phyloP scores from a whole-genome alignment of 257 asterid species.

The Solanum rostratum region DNA sequence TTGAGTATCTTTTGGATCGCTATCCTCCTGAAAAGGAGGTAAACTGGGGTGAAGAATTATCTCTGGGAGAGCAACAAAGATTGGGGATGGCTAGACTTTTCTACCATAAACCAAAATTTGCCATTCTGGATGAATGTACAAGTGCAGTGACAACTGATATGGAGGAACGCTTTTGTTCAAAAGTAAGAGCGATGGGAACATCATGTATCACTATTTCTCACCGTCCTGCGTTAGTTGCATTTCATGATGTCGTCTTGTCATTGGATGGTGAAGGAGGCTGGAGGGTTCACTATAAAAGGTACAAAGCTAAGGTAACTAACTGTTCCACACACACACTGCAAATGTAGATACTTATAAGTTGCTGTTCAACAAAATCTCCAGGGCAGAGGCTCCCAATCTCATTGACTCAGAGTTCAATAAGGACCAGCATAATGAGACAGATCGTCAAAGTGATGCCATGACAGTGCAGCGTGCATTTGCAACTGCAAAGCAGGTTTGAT shows the following conservation, averaged over 20 bases:
- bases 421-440: conserved; percentile 43
- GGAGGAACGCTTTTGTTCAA: conserved; percentile 96
- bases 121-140: conserved; percentile 95
- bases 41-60: conserved; percentile 97
- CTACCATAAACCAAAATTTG: conserved; percentile 96
- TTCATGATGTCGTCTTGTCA: conserved; percentile 93
- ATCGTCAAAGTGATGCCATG: conserved; percentile 85
- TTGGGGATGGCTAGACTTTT: conserved; percentile 99
- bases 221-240: conserved; percentile 98
- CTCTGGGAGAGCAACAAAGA: conserved; percentile 98
- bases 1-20: conserved; percentile 89
- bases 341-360: conserved; percentile 7
- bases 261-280: conserved; percentile 99
- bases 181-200: conserved; percentile 99
- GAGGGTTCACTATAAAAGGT: conserved; percentile 83
- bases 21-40: conserved; percentile 94
- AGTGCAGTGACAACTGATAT: conserved; percentile 99
- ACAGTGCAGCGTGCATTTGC: conserved; percentile 94
- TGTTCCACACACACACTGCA: neutral
- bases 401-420: conserved; percentile 43
- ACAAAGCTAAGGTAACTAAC: conserved; percentile 1
- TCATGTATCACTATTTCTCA: conserved; percentile 97
- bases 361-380: conserved; percentile 16
- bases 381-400: conserved; percentile 54
- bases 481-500: conserved; percentile 52